A percentile compares a stretch with the other conserved stretches of the same genome.
Evolutionary conservation across 2,329 filamentous ascomycete species (phyloP).

Genomic region (Aureobasidium sp.): DNA sequence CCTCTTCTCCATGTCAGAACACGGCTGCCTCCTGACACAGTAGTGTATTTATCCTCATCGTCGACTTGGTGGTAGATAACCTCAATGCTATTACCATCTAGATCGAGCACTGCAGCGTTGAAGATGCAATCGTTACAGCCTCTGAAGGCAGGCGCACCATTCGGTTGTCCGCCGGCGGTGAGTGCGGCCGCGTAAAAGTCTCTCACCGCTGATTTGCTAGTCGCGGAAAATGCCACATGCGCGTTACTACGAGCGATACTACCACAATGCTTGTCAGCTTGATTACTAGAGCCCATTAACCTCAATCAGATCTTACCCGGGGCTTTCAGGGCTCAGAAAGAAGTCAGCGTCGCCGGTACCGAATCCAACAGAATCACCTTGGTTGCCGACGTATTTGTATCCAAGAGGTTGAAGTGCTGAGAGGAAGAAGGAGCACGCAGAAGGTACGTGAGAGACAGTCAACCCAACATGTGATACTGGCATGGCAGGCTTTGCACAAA

Average conservation of each 20-base stretch:
- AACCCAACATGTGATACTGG: constrained; percentile 57
- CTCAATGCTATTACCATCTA: constrained; percentile 79
- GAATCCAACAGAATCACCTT: constrained; percentile 55
- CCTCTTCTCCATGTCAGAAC: constrained; percentile 39
- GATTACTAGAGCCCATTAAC: background rate
- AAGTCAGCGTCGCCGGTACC: constrained; percentile 56
- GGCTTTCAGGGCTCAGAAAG: constrained; percentile 52
- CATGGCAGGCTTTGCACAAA: constrained; percentile 36
- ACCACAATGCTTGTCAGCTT: constrained; percentile 1
- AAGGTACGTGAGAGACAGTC: constrained; percentile 69
- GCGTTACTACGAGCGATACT: constrained; percentile 47
- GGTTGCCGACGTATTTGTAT: constrained; percentile 61
- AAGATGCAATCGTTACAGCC: constrained; percentile 51
- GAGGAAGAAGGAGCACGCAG: constrained; percentile 77
- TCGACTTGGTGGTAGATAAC: constrained; percentile 55
- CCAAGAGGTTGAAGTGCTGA: constrained; percentile 71
- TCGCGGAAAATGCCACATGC: constrained; percentile 62
- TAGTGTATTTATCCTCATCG: constrained; percentile 27
- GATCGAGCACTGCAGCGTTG: constrained; percentile 62
- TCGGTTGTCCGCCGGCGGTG: constrained; percentile 55
- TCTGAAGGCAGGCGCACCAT: constrained; percentile 49
- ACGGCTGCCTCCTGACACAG: constrained; percentile 28
- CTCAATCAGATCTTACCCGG: background rate
- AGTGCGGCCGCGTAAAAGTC: constrained; percentile 66
- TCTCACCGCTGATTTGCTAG: constrained; percentile 57